Evolutionary conservation across 1,284 basidiomycete species (phyloP).

Genomic region (Cystodermella granulosa): DNA sequence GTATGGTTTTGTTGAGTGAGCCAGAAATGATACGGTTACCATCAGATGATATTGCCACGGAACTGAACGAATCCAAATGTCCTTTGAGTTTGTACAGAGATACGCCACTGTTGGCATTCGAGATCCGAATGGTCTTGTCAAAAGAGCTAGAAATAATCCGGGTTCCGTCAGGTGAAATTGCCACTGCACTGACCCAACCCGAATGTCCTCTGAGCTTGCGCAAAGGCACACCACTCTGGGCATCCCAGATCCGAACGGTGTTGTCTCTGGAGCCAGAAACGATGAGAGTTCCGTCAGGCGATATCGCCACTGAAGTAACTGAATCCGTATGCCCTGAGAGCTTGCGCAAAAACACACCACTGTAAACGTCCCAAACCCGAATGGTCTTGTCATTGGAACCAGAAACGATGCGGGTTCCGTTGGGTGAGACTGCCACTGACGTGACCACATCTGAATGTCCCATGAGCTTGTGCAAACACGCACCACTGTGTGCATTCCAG

Average conservation of each 20-base stretch:
- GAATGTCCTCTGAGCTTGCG: no score
- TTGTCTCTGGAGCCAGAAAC: not conserved
- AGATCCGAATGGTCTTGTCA: not conserved
- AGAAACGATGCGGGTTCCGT: not conserved
- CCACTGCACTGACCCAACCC: not conserved
- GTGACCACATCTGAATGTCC: not conserved
- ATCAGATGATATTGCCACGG: constrained; percentile 4
- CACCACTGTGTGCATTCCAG: not conserved
- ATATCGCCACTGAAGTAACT: not conserved
- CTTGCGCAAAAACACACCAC: not conserved
- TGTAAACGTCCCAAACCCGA: not conserved
- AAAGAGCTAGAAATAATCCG: not conserved
- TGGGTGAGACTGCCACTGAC: not conserved
- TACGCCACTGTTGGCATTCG: not conserved
- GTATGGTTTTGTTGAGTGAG: constrained; percentile 4
- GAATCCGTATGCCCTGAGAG: not conserved
- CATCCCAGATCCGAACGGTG: no score
- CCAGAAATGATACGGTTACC: constrained; percentile 1
- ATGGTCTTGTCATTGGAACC: not conserved
- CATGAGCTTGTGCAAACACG: not conserved
- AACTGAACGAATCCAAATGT: constrained; percentile 4
- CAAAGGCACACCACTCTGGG: not conserved
- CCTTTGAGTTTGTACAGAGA: not conserved
- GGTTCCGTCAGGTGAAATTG: not conserved
- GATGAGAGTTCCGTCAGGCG: not conserved